A percentile compares a stretch with the other conserved stretches of the same genome.
phyloP scores from a whole-genome alignment of 345 rosid genomes.

The Clarkia xantiana region DNA sequence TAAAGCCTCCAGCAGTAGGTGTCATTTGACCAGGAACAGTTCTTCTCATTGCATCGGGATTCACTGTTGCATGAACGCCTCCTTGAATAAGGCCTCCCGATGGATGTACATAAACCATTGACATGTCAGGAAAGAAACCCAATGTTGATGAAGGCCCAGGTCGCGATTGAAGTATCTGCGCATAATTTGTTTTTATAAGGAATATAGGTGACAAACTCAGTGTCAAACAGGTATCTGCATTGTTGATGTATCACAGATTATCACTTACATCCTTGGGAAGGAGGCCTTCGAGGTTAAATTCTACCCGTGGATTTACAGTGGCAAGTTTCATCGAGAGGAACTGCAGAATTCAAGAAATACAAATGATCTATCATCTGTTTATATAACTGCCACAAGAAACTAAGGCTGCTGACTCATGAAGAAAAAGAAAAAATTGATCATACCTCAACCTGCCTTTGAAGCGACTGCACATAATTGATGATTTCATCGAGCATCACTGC shows the following conservation, averaged over 20 bases:
- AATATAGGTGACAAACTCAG: not conserved
- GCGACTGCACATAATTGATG: constrained; percentile 87
- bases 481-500: constrained; percentile 99
- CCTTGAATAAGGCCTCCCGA: constrained; percentile 47
- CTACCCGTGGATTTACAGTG: constrained; percentile 79
- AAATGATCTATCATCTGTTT: constrained; percentile 2
- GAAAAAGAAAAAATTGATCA: not conserved
- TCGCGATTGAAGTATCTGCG: constrained; percentile 60
- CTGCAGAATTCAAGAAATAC: constrained; percentile 22
- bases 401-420: not conserved
- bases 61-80: constrained; percentile 41
- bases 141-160: constrained; percentile 57
- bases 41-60: constrained; percentile 38
- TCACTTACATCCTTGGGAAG: constrained; percentile 79
- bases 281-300: constrained; percentile 71
- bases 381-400: not conserved
- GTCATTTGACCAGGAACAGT: constrained; percentile 36
- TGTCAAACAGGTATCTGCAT: not conserved
- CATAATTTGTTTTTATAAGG: not conserved
- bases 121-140: constrained; percentile 42
- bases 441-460: constrained; percentile 99
- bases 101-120: constrained; percentile 49
- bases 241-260: not conserved
- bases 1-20: constrained; percentile 46
- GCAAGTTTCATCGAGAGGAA: constrained; percentile 96